A percentile compares a stretch with the other conserved stretches of the same genome.
phyloP scores from a whole-genome alignment of 768 basidiomycete species.

The Collybia sordida region DNA sequence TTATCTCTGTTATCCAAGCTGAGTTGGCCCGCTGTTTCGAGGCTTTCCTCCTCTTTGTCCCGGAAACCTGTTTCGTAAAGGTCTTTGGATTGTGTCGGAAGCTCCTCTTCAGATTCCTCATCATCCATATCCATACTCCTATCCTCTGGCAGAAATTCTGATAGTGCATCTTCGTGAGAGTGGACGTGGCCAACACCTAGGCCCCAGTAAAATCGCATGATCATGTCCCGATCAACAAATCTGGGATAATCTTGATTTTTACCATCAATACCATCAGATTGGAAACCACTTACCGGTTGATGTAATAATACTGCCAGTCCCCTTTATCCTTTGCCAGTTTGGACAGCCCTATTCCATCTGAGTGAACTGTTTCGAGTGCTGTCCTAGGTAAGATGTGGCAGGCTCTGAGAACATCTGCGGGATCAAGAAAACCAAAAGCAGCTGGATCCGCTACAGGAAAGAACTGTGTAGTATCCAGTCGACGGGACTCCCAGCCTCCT shows the following conservation, averaged over 20 bases:
- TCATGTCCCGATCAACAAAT: constrained; percentile 2
- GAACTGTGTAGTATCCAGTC: not conserved
- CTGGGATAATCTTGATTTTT: not conserved
- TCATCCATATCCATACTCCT: too few relatives aligned
- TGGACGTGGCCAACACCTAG: constrained; percentile 1
- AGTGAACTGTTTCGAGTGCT: not conserved
- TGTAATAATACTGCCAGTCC: constrained; percentile 1
- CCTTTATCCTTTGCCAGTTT: not conserved
- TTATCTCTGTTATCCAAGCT: not conserved
- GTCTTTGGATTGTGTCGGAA: not conserved
- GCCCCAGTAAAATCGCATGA: constrained; percentile 6
- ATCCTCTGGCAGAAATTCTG: not conserved
- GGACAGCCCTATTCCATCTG: not conserved
- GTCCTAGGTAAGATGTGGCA: constrained; percentile 14
- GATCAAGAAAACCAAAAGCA: constrained; percentile 18
- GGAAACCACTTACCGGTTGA: not conserved
- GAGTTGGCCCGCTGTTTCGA: not conserved
- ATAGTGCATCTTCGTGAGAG: not conserved
- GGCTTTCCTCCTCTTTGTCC: too few relatives aligned
- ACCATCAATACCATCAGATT: too few relatives aligned
- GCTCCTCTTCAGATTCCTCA: too few relatives aligned
- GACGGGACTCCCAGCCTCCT: not conserved
- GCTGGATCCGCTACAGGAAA: not conserved
- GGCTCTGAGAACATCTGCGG: constrained; percentile 9
- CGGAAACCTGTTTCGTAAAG: too few relatives aligned